Percentiles rank a stretch among this genome's conserved stretches.
Conservation (phyloP, 371 early-diverging fungal species). For the Blakeslea trispora region DNA sequence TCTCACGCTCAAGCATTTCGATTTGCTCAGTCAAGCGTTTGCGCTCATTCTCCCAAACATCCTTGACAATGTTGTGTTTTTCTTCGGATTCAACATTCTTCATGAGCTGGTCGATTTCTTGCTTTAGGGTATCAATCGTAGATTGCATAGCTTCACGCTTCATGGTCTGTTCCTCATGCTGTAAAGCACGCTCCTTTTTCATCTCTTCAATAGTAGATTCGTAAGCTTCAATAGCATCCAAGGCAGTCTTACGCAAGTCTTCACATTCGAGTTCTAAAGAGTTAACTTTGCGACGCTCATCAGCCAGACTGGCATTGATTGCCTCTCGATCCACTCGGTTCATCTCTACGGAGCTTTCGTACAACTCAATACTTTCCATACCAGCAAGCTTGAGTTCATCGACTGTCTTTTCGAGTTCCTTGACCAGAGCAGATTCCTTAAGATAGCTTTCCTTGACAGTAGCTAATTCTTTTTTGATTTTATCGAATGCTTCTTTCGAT, state of each 20-base stretch:
- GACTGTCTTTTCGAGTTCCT: slow-evolving; percentile 43
- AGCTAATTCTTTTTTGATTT: slow-evolving; percentile 33
- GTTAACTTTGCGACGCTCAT: slow-evolving; percentile 41
- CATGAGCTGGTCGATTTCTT: slow-evolving; percentile 51
- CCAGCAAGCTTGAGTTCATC: slow-evolving; percentile 53
- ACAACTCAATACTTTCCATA: slow-evolving; percentile 58
- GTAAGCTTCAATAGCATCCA: slow-evolving; percentile 29
- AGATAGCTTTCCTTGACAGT: slow-evolving; percentile 33
- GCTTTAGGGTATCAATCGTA: slow-evolving; percentile 50
- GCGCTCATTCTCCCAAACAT: slow-evolving; percentile 60
- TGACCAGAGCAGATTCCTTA: slow-evolving; percentile 27
- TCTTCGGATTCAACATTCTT: slow-evolving; percentile 38
- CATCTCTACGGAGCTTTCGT: slow-evolving; percentile 52
- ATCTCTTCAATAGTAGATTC: slow-evolving; percentile 37
- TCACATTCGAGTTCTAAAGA: slow-evolving; percentile 22
- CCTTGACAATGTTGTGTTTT: slow-evolving; percentile 49
- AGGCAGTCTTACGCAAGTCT: slow-evolving; percentile 24
- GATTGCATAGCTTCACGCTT: slow-evolving; percentile 38
- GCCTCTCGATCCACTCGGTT: slow-evolving; percentile 54
- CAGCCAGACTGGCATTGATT: slow-evolving; percentile 40
- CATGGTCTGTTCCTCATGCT: slow-evolving; percentile 23
- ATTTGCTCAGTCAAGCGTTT: slow-evolving; percentile 53
- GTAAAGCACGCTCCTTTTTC: slow-evolving; percentile 30
- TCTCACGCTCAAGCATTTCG: slow-evolving; percentile 37
- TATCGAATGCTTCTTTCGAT: slow-evolving; percentile 36